Percentiles rank a stretch among this genome's conserved stretches.
These are phyloP conservation scores for Colletotrichum higginsianum DNA, from an alignment of 2,329 filamentous ascomycete species.

Conservation along the genomic window DNA sequence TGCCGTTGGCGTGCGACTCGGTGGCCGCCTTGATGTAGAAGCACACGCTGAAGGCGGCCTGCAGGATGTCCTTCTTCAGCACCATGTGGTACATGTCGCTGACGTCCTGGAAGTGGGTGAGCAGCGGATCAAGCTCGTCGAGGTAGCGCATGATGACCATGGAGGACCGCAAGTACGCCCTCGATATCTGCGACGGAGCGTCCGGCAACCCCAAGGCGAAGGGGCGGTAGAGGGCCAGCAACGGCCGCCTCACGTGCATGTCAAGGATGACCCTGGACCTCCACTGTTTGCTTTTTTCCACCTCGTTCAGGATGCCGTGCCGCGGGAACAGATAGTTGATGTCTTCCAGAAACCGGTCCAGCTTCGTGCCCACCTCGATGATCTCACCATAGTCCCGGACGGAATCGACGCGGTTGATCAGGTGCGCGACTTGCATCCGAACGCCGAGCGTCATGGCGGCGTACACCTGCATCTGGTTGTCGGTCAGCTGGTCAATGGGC, in stretches of 20 bases:
- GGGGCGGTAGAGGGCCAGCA: slow-evolving; percentile 68
- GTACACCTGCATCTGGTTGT: slow-evolving; percentile 69
- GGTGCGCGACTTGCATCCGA: slow-evolving; percentile 64
- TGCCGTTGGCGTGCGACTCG: slow-evolving; percentile 39
- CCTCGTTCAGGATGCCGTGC: slow-evolving; percentile 57
- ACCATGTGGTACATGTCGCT: slow-evolving; percentile 68
- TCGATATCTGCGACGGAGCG: slow-evolving; percentile 65
- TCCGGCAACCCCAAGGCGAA: slow-evolving; percentile 67
- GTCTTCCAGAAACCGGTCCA: slow-evolving; percentile 69
- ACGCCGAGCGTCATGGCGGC: slow-evolving; percentile 65
- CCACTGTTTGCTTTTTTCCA: slow-evolving; percentile 66
- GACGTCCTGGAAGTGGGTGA: slow-evolving; percentile 62
- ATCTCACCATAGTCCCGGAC: slow-evolving; percentile 69
- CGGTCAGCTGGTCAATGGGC: slow-evolving; percentile 67
- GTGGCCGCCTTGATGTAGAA: slow-evolving; percentile 64
- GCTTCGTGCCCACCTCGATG: slow-evolving; percentile 66
- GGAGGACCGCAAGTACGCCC: slow-evolving; percentile 67
- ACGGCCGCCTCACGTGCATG: slow-evolving; percentile 67
- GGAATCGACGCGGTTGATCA: slow-evolving; percentile 67
- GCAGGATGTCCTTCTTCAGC: slow-evolving; percentile 68
- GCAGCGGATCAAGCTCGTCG: slow-evolving; percentile 66
- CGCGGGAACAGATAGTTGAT: slow-evolving; percentile 68
- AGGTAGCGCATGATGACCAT: slow-evolving; percentile 70
- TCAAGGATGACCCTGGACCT: slow-evolving; percentile 66
- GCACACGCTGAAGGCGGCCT: slow-evolving; percentile 69